Conservation (phyloP, 768 basidiomycete genomes). For the Xanthoconium stramineum region DNA sequence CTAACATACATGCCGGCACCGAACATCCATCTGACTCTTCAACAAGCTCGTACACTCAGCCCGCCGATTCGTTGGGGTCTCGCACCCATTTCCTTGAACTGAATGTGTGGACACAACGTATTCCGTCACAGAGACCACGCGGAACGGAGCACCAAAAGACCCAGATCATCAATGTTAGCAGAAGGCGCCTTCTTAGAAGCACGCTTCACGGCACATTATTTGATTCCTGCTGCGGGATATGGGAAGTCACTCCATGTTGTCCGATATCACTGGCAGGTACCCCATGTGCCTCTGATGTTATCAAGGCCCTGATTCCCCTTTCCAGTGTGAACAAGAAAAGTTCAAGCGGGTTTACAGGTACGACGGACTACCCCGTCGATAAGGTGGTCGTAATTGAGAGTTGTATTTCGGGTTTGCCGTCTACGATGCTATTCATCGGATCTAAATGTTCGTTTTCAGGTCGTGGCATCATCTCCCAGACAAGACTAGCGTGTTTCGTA, state of each 20-base stretch:
- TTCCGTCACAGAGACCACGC: constrained; percentile 30
- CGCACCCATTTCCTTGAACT: constrained; percentile 55
- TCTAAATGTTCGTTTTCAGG: background rate
- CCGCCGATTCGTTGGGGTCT: constrained; percentile 57
- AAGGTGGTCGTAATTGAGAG: constrained; percentile 59
- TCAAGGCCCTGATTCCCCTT: background rate
- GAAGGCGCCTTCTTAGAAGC: constrained; percentile 27
- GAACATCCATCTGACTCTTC: constrained; percentile 25
- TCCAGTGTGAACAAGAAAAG: constrained; percentile 26
- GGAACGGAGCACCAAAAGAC: constrained; percentile 33
- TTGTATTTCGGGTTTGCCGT: constrained; percentile 44
- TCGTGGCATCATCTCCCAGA: constrained; percentile 17
- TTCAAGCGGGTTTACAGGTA: constrained; percentile 28
- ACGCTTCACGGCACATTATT: constrained; percentile 36
- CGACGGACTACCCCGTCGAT: constrained; percentile 48
- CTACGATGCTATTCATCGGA: background rate
- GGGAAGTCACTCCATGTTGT: constrained; percentile 34
- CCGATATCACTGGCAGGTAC: constrained; percentile 27
- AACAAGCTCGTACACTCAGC: constrained; percentile 21
- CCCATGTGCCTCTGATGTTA: background rate
- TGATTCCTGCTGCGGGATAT: constrained; percentile 53
- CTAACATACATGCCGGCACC: constrained; percentile 45
- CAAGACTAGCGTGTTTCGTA: background rate
- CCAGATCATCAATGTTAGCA: constrained; percentile 40
- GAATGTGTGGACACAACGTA: constrained; percentile 54